Base-by-base conservation (phyloP, 495 filamentous ascomycete species). In the Collariella sp. region DNA sequence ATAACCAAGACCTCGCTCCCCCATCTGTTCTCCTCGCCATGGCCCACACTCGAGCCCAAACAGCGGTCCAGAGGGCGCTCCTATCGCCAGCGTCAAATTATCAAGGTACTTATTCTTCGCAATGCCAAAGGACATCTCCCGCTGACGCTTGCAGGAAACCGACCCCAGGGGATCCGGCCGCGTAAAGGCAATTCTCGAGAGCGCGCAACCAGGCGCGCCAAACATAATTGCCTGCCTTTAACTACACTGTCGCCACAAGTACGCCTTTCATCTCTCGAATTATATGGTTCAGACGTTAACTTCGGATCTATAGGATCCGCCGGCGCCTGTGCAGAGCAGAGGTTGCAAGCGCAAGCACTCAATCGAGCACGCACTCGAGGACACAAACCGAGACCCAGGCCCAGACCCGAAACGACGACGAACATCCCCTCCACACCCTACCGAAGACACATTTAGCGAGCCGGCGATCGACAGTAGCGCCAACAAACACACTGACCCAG, bases 61-160 rank as follows among this genome's bases (percentile, higher is more conserved):
- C 26, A 31, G 26, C 5, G 9, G 26, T 9, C 26, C 26, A 31
- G 9, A 31, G 26, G 26, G 26, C 26, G 26, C 26, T 31, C 26
- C 26, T 9, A 31, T 31, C 41, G 26, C 52, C 57, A 46, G 57
- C 52, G 38, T 48, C 52, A 52, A 39, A 39, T 55, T 1, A 52
- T 60, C 57, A 44, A 60, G 57, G 52, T 55, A 59, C 52, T 44
- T 59, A 39, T 52, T 55, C 52, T 55, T 52, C 26, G 57, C 52
- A 55, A 48, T 48, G 52, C 47, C 57, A 52, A 60, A 60, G 35
- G 57, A 60, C 47, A 49, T 52, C 35, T 52, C 42, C 46, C 52
- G 48, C 57, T 60, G 47, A 52, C 29, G 40, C 46, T 56, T 56
- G 54, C 39, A 56, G 54, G 54, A 51, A 52, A 50, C 15, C n/a